Evolutionary conservation across 768 basidiomycete species (phyloP), one percentile per base, ranked within the genome.

Genomic region (Leccinum broughii): DNA sequence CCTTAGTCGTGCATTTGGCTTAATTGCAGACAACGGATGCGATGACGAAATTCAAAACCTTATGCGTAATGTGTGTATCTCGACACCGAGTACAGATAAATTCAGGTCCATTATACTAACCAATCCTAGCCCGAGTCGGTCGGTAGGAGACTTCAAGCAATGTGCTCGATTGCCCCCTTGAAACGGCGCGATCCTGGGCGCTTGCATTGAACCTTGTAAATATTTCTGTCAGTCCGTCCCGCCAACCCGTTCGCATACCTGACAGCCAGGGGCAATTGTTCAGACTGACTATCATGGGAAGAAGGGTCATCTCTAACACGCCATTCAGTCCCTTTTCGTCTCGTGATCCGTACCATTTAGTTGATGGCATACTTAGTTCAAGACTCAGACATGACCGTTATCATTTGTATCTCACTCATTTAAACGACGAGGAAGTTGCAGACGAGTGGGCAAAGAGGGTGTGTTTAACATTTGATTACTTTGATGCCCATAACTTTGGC

Each of bases 1-100:
- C 64, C 56, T 61, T 61, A 22, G 54, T 62, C 20, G 57, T 69
- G 52, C 26, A 71, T 67, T 57, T 68, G 68, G 70, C 10, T 72
- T 65, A 59, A 70, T 72, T 70, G 66, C 26, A 51, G 53, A 50
- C 44, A 26, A 15, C 34, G 58, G 53, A 30, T 41, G 35, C 37
- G 34, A 56, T 70, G 62, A 58, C 60, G 70, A 61, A 57, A 71
- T 63, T 34, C 52, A 30, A 58, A 56, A 60, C 51, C 53, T 60
- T 60, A 35, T 57, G 51, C 59, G 53, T 61, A 39, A 57, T 52
- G 41, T 49, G 52, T 66, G 59, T 62, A 70, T 59, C 51, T 62
- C 56, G 57, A 59, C 17, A 26, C 64, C 62, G 34, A 66, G 66
- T 60, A 55, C 32, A 65, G 71, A 30, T 61, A 72, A 57, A 72